Conservation (phyloP, 176 grass and related monocot genomes). For the Ampelocalamus luodianensis region DNA sequence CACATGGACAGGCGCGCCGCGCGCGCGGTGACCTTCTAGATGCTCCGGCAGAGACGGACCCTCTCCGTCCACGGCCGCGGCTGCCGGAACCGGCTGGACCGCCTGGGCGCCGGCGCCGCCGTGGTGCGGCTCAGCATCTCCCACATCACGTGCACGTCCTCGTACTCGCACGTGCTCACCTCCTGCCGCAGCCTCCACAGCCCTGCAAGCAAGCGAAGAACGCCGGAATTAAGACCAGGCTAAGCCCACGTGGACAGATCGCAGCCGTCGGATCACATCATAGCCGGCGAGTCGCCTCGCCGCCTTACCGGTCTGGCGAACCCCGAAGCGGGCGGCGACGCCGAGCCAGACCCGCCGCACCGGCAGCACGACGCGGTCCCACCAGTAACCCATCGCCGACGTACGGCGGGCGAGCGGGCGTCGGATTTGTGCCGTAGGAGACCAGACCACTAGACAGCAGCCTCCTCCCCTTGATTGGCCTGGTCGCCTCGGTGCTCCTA, state of each 20-base stretch:
- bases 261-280: neutral
- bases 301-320: constrained; percentile 77
- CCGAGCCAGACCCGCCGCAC: constrained; percentile 75
- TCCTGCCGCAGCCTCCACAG: constrained; percentile 87
- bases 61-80: constrained; percentile 53
- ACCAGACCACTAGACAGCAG: neutral
- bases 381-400: constrained; percentile 59
- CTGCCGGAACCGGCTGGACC: constrained; percentile 41
- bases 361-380: constrained; percentile 79
- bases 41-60: constrained; percentile 58
- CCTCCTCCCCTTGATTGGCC: constrained; percentile 7
- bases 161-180: constrained; percentile 99
- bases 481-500: neutral
- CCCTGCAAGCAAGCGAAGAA: constrained; percentile 47
- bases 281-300: neutral
- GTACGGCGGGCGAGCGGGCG: neutral
- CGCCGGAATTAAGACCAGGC: constrained; percentile 19
- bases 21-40: constrained; percentile 45
- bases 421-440: neutral
- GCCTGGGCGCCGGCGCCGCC: constrained; percentile 25
- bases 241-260: neutral
- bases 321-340: constrained; percentile 77
- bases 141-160: constrained; percentile 99
- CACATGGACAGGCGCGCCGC: neutral
- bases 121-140: constrained; percentile 83